These are phyloP conservation scores for Dissophora globulifera DNA, from an alignment of 192 early-diverging fungal species.

Conservation along the genomic window DNA sequence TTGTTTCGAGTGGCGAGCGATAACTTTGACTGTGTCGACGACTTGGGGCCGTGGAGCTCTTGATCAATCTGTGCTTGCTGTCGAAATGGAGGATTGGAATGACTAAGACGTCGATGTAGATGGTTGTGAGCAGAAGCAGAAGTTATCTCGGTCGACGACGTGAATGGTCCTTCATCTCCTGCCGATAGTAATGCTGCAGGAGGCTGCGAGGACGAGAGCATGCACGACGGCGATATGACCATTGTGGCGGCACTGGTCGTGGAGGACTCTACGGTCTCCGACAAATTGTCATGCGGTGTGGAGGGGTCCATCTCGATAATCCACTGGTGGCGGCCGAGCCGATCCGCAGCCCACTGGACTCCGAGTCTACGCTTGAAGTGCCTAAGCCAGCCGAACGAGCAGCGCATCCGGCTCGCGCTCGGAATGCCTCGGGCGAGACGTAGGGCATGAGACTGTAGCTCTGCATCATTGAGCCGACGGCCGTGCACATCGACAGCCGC, in stretches of 20 bases:
- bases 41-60: conserved; percentile 9
- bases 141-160: conserved; percentile 1
- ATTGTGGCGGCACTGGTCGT: no score
- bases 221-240: no score
- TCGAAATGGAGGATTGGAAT: neutral
- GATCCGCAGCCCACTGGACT: conserved; percentile 43
- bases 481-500: conserved; percentile 42
- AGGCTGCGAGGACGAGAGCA: neutral
- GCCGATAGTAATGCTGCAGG: neutral
- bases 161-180: neutral
- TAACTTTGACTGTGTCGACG: neutral
- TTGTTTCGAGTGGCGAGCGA: no score
- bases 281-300: neutral
- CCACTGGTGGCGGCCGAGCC: conserved; percentile 28
- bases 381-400: conserved; percentile 51
- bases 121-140: conserved; percentile 1
- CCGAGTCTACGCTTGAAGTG: conserved; percentile 50
- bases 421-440: conserved; percentile 38
- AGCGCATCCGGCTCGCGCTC: conserved; percentile 35
- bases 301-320: conserved; percentile 42
- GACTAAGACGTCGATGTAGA: conserved; percentile 2
- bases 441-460: conserved; percentile 42
- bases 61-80: conserved; percentile 19
- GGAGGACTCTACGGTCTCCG: no score
- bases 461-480: conserved; percentile 48